Conservation (phyloP, 257 asterid genomes). For the Cruciata laevipes region DNA sequence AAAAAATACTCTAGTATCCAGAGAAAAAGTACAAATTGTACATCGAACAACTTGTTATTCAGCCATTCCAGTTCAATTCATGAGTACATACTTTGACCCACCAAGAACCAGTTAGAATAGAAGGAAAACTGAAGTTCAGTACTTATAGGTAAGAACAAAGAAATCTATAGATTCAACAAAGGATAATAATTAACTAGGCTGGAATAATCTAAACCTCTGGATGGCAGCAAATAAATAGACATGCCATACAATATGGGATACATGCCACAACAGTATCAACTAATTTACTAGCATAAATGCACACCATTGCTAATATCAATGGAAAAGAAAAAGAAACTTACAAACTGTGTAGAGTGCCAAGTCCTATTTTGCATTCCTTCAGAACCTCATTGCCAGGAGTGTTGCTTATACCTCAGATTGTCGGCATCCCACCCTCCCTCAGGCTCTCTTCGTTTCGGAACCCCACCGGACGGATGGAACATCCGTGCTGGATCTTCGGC, state of each 20-base stretch:
- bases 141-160: too few species aligned
- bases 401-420: conserved; percentile 60
- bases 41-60: too few species aligned
- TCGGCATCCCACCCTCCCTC: conserved; percentile 77
- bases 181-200: neutral
- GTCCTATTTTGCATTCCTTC: neutral
- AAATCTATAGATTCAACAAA: too few species aligned
- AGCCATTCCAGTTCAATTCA: neutral
- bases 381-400: conserved; percentile 47
- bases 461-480: conserved; percentile 43
- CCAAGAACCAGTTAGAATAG: neutral
- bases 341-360: conserved; percentile 2
- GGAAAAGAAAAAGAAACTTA: conserved; percentile 6
- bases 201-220: neutral
- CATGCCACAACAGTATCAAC: neutral
- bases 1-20: neutral
- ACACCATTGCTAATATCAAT: neutral
- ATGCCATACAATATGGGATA: neutral
- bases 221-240: neutral
- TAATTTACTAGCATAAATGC: neutral
- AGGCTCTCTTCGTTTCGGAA: conserved; percentile 65
- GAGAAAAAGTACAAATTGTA: neutral
- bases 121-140: neutral
- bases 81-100: neutral
- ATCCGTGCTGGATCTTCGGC: conserved; percentile 62